A percentile compares a stretch with the other conserved stretches of the same genome.
Evolutionary conservation across 148 eudicot species (phyloP).

Genomic region (Fagopyrum esculentum): DNA sequence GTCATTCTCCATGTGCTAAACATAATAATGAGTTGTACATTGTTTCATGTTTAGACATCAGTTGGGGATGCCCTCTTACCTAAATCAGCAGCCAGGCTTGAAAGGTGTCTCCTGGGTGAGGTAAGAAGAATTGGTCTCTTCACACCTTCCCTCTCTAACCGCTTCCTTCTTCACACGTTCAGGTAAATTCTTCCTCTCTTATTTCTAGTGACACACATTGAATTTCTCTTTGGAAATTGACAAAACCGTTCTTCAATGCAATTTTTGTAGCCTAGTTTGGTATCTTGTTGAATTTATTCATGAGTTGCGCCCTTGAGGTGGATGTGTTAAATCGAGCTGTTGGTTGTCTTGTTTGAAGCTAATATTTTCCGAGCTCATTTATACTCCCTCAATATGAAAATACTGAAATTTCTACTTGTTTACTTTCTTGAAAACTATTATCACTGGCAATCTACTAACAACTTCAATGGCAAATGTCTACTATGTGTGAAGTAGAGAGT

Average conservation of each 20-base stretch:
- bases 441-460: too few relatives aligned
- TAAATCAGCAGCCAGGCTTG: too few relatives aligned
- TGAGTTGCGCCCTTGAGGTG: not conserved
- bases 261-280: not conserved
- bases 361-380: not conserved
- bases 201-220: not conserved
- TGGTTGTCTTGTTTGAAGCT: not conserved
- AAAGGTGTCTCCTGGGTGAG: too few relatives aligned
- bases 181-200: slow-evolving; percentile 26
- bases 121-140: not conserved
- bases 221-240: not conserved
- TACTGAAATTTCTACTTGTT: too few relatives aligned
- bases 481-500: too few relatives aligned
- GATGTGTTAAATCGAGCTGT: not conserved
- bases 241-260: not conserved
- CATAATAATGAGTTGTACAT: too few relatives aligned
- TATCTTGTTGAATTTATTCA: not conserved
- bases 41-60: too few relatives aligned
- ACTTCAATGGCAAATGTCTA: too few relatives aligned
- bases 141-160: slow-evolving; percentile 8
- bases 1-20: not conserved
- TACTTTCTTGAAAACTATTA: too few relatives aligned
- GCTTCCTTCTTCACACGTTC: slow-evolving; percentile 19
- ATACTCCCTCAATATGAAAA: too few relatives aligned
- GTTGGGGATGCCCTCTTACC: too few relatives aligned